These are phyloP conservation scores for Capsicum rhomboideum DNA, from an alignment of 257 asterid genomes.

Conservation along the genomic window DNA sequence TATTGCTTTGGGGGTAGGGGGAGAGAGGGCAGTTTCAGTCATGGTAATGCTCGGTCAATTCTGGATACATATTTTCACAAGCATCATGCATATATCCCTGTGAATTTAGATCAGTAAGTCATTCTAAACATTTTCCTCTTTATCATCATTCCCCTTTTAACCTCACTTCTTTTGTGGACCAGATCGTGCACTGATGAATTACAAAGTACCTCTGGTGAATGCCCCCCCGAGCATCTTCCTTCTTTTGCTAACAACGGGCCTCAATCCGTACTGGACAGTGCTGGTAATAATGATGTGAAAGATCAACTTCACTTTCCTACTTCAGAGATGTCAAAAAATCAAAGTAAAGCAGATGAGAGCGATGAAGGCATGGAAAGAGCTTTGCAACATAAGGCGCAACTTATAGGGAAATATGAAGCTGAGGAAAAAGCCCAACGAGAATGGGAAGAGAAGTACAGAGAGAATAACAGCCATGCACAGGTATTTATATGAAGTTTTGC, in stretches of 20 bases:
- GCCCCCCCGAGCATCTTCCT: conserved; percentile 20
- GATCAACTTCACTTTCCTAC: conserved; percentile 19
- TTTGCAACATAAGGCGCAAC: conserved; percentile 53
- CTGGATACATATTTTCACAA: neutral
- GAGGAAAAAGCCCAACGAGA: conserved; percentile 79
- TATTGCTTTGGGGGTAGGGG: neutral
- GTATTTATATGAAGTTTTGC: conserved; percentile 22
- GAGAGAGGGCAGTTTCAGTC: neutral
- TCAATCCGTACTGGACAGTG: conserved; percentile 15
- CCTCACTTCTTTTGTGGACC: neutral
- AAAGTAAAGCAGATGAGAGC: conserved; percentile 22
- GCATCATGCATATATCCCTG: neutral
- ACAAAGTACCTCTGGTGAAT: neutral
- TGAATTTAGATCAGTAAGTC: neutral
- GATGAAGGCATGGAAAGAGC: conserved; percentile 57
- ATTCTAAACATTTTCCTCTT: neutral
- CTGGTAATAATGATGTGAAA: conserved; percentile 24
- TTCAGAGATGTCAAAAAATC: conserved; percentile 13
- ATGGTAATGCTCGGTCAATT: neutral
- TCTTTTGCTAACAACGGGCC: conserved; percentile 29
- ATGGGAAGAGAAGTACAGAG: conserved; percentile 87
- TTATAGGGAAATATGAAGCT: conserved; percentile 45
- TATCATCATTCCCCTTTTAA: neutral
- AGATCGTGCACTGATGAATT: neutral
- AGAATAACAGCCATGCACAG: conserved; percentile 50